Evolutionary conservation across 345 rosid species (phyloP), one percentile per base, ranked within the genome.

Genomic region (Tarenaya hassleriana): DNA sequence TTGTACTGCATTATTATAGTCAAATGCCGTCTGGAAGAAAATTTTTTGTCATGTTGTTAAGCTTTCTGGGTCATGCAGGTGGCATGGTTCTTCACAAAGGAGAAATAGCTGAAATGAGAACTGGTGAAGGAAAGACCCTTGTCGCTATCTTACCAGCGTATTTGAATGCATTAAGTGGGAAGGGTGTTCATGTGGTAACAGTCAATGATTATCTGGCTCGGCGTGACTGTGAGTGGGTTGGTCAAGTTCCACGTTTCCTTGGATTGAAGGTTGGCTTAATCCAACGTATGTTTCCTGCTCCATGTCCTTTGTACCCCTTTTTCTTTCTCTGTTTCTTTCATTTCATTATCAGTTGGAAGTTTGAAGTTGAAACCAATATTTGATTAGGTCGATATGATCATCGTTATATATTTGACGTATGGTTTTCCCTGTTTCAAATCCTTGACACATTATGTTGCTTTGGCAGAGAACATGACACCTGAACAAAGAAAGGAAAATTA

Each of bases 201-300:
- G 96, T 87, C 32, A 91, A 87, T 69, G 98, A 91, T 77, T 91
- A 91, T 79, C 42, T 91, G 21, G 98, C 98, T 17, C 76, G 98
- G 54, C 66, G 96, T 61, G 98, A 91, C 75, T 91, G 96, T 64
- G 98, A 91, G 66, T 91, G 98, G 98, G 96, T 91, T 73, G 98
- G 98, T 42, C 98, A 91, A 75, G 95, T 91, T 73, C 96, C 95
- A 27, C 80, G 98, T 13, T 91, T 91, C 66, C 96, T 91, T 41
- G 98, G 98, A 64, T 63, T 91, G 87, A 87, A 82, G 84, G 98
- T 91, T 80, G 98, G 98, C 78, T 75, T 91, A 66, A 91, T 91
- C 80, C 96, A 91, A 68, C 95, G 95, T 84, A 82, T 68, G 95
- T 82, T 62, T 58, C 75, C 48, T 74, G 34, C 64, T 41, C 60